Evolutionary conservation across 148 eudicot genomes (phyloP).

Genomic region (Drosera capensis): DNA sequence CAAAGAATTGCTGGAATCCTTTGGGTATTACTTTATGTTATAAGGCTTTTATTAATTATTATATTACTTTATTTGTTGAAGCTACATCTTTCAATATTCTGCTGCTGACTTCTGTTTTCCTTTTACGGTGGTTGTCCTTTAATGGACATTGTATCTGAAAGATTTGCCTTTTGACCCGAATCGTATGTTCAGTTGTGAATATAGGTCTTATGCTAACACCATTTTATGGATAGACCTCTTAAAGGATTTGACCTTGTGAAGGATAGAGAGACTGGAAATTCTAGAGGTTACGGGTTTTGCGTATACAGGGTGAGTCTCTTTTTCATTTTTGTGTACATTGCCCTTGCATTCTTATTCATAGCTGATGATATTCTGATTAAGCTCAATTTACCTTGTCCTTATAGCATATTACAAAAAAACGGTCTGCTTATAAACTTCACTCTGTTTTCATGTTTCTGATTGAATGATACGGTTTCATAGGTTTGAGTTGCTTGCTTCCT

Average conservation of each 20-base stretch:
- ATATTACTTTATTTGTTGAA: not conserved
- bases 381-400: no score
- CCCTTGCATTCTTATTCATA: not conserved
- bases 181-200: not conserved
- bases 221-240: constrained; percentile 35
- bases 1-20: constrained; percentile 65
- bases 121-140: not conserved
- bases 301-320: constrained; percentile 45
- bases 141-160: not conserved
- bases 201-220: not conserved
- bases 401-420: no score
- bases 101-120: not conserved
- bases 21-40: constrained; percentile 32
- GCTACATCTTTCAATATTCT: not conserved
- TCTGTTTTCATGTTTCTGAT: no score
- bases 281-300: constrained; percentile 92
- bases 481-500: not conserved
- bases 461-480: no score
- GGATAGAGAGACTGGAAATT: constrained; percentile 91
- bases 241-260: constrained; percentile 87
- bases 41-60: no score
- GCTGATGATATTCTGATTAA: not conserved
- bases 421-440: no score
- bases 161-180: not conserved
- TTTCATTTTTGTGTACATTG: not conserved